phyloP scores from a whole-genome alignment of 495 filamentous ascomycete species.

The Penicillium fimorum region DNA sequence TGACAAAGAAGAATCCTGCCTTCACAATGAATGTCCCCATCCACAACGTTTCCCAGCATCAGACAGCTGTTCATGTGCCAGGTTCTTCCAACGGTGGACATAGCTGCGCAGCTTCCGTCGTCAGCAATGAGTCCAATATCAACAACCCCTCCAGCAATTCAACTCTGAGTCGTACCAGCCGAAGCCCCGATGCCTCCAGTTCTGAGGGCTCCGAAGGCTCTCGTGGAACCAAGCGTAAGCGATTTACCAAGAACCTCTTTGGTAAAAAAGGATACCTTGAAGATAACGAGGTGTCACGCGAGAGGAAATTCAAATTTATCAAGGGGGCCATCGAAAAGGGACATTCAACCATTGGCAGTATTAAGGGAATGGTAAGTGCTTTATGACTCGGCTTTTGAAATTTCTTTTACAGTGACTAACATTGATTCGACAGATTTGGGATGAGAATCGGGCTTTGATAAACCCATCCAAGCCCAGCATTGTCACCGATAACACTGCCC shows the following conservation, averaged over 20 bases:
- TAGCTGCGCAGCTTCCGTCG: background rate
- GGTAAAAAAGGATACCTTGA: conserved; percentile 41
- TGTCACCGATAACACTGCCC: conserved; percentile 26
- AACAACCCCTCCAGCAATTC: background rate
- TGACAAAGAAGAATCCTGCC: background rate
- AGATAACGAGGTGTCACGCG: conserved; percentile 1
- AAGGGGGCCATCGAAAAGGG: background rate
- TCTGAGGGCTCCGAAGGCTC: background rate
- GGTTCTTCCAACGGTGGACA: background rate
- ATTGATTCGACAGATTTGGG: background rate
- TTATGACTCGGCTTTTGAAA: background rate
- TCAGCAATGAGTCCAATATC: background rate
- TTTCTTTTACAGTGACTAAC: background rate
- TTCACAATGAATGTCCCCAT: background rate
- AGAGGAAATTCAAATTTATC: background rate
- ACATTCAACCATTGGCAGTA: background rate
- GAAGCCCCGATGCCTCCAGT: background rate
- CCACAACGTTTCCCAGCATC: background rate
- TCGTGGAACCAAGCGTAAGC: background rate
- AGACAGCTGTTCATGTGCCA: background rate
- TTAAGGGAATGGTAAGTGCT: background rate
- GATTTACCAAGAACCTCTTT: conserved; percentile 48
- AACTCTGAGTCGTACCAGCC: background rate
- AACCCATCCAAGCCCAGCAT: conserved; percentile 1
- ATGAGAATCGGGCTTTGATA: background rate